Percentiles rank a stretch among this genome's conserved stretches.
Conservation (phyloP, 768 basidiomycete species). For the Mycena maculata region DNA sequence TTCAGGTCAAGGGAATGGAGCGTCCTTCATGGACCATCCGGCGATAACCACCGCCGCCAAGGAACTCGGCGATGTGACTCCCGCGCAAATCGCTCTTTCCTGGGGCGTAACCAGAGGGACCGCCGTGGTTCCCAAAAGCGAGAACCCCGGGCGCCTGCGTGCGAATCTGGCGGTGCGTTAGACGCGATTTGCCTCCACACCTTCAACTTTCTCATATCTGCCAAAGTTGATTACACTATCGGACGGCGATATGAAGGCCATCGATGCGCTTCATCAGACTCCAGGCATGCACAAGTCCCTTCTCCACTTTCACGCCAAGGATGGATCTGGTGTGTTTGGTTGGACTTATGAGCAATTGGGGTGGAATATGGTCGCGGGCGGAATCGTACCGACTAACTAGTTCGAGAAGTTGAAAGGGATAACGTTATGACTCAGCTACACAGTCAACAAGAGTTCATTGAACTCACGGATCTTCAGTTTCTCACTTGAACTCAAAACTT, state of each 20-base stretch:
- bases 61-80: conserved; percentile 45
- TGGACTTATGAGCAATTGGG: conserved; percentile 60
- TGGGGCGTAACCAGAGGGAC: conserved; percentile 75
- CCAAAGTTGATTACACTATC: conserved; percentile 51
- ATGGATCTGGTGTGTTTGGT: conserved; percentile 48
- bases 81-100: conserved; percentile 67
- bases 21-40: conserved; percentile 48
- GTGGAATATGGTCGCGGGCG: conserved; percentile 53
- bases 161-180: conserved; percentile 57
- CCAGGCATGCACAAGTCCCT: conserved; percentile 55
- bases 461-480: no score
- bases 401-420: background rate
- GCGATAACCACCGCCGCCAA: conserved; percentile 47
- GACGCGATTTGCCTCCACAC: conserved; percentile 40
- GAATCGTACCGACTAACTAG: conserved; percentile 33
- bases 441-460: no score
- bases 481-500: no score
- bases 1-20: conserved; percentile 34
- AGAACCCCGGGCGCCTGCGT: conserved; percentile 57
- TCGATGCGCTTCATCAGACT: conserved; percentile 54
- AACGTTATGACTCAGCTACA: conserved; percentile 23
- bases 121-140: conserved; percentile 72
- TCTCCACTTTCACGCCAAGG: conserved; percentile 5
- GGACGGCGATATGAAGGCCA: conserved; percentile 51
- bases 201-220: conserved; percentile 9